phyloP scores from a whole-genome alignment of 495 filamentous ascomycete species.

The Coniosporium apollinis region DNA sequence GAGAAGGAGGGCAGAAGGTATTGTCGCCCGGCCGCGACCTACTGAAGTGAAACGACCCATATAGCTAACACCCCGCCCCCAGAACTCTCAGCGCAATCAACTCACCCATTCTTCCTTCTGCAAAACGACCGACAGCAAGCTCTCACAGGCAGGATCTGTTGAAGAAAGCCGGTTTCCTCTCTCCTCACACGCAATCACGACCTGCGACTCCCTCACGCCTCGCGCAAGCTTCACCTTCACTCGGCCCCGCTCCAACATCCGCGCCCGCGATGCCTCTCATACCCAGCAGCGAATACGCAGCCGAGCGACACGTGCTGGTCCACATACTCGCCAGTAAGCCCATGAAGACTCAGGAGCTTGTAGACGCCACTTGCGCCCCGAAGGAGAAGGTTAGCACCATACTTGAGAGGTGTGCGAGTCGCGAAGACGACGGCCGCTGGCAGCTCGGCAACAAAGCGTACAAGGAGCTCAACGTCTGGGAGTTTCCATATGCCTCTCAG shows the following conservation, averaged over 20 bases:
- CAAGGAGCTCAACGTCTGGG: constrained; percentile 72
- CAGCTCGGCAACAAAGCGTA: constrained; percentile 41
- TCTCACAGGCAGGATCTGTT: not conserved
- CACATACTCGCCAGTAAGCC: constrained; percentile 22
- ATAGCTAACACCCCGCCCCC: not conserved
- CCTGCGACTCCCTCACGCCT: constrained; percentile 3
- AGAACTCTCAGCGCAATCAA: too few species aligned
- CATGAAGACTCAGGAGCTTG: constrained; percentile 6
- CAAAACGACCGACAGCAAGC: not conserved
- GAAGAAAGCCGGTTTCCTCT: too few species aligned
- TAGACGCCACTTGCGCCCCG: constrained; percentile 11
- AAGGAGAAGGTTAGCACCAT: constrained; percentile 14
- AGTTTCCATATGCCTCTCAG: constrained; percentile 47
- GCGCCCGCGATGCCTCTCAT: constrained; percentile 8
- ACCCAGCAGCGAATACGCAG: constrained; percentile 10
- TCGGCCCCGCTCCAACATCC: constrained; percentile 13
- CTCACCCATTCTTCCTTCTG: constrained; percentile 3
- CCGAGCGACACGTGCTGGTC: constrained; percentile 14
- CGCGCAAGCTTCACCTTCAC: not conserved
- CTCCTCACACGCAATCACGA: not conserved
- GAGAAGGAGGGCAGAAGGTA: constrained; percentile 24
- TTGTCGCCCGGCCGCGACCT: too few species aligned
- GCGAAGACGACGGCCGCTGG: constrained; percentile 17
- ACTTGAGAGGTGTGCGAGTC: constrained; percentile 18
- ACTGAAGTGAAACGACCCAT: too few species aligned